phyloP scores from a whole-genome alignment of 2,329 filamentous ascomycete species.

The Talaromyces sp. region DNA sequence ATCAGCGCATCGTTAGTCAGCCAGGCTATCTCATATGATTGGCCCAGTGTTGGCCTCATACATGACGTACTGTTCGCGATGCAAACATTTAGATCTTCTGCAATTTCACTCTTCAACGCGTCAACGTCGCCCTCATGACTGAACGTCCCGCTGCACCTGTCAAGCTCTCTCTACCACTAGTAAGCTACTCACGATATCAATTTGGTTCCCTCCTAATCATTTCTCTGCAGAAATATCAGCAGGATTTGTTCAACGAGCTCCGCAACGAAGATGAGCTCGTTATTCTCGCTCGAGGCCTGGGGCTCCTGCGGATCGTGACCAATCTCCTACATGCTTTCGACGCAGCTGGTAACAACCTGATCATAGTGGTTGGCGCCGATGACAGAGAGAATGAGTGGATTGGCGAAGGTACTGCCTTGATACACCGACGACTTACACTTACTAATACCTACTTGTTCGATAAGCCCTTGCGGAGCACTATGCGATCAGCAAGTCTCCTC shows the following conservation, averaged over 20 bases:
- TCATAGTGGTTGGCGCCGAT: slow-evolving; percentile 83
- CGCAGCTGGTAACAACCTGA: slow-evolving; percentile 87
- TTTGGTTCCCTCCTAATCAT: slow-evolving; percentile 24
- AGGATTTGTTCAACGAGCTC: slow-evolving; percentile 88
- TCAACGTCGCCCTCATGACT: slow-evolving; percentile 36
- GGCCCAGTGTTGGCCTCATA: neutral
- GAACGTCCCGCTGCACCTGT: slow-evolving; percentile 49
- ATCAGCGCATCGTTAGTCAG: neutral
- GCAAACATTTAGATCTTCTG: neutral
- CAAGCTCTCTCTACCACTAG: slow-evolving; percentile 62
- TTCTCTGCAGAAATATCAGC: slow-evolving; percentile 69
- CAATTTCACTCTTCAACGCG: slow-evolving; percentile 5
- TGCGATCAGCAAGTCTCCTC: slow-evolving; percentile 76
- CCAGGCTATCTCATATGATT: neutral
- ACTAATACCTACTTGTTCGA: neutral
- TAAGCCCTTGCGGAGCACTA: slow-evolving; percentile 86
- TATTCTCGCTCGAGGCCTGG: slow-evolving; percentile 84
- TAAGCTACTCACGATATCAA: slow-evolving; percentile 28
- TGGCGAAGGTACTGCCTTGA: slow-evolving; percentile 61
- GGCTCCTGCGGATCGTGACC: slow-evolving; percentile 86
- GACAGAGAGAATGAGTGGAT: slow-evolving; percentile 96
- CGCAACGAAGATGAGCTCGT: slow-evolving; percentile 90
- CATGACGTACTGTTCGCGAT: neutral
- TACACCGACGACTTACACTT: neutral
- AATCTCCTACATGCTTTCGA: slow-evolving; percentile 97